Conservation (phyloP, 495 filamentous ascomycete genomes). For the Xylaria bambusicola region DNA sequence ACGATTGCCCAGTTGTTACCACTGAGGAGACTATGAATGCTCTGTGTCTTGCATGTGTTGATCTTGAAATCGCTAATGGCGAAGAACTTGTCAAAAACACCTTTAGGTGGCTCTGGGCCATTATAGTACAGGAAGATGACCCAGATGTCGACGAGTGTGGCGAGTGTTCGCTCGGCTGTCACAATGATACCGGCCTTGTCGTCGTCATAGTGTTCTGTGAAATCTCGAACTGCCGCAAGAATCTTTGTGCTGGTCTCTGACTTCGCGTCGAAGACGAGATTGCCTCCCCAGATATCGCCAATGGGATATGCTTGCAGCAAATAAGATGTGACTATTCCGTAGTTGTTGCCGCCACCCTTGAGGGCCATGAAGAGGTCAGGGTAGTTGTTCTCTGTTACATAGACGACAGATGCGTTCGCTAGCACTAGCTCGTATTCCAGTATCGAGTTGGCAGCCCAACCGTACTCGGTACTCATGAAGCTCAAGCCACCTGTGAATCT, state of each 20-base stretch:
- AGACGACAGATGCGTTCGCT: slow-evolving; percentile 55
- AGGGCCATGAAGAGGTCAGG: slow-evolving; percentile 46
- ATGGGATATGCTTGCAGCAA: slow-evolving; percentile 50
- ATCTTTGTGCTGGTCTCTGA: slow-evolving; percentile 43
- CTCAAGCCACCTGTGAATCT: slow-evolving; percentile 38
- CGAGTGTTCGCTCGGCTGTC: slow-evolving; percentile 51
- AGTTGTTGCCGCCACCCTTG: slow-evolving; percentile 54
- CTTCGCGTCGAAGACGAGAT: slow-evolving; percentile 47
- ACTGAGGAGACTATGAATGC: slow-evolving; percentile 53
- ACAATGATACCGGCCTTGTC: slow-evolving; percentile 56
- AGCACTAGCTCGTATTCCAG: slow-evolving; percentile 59
- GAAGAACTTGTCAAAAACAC: slow-evolving; percentile 59
- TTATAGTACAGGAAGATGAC: slow-evolving; percentile 67
- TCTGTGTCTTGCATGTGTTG: slow-evolving; percentile 53
- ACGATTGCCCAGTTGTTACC: slow-evolving; percentile 43
- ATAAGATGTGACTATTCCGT: slow-evolving; percentile 54
- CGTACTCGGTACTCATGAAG: slow-evolving; percentile 58
- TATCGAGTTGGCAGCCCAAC: slow-evolving; percentile 58
- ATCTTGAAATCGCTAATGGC: slow-evolving; percentile 46
- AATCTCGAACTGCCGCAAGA: slow-evolving; percentile 53
- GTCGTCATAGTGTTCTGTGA: slow-evolving; percentile 52
- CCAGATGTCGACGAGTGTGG: slow-evolving; percentile 53
- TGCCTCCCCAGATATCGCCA: slow-evolving; percentile 57
- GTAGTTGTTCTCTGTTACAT: slow-evolving; percentile 43
- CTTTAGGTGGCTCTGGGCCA: slow-evolving; percentile 54